Evolutionary conservation across 768 basidiomycete genomes (phyloP).

Genomic region (Lentinula raphanica): DNA sequence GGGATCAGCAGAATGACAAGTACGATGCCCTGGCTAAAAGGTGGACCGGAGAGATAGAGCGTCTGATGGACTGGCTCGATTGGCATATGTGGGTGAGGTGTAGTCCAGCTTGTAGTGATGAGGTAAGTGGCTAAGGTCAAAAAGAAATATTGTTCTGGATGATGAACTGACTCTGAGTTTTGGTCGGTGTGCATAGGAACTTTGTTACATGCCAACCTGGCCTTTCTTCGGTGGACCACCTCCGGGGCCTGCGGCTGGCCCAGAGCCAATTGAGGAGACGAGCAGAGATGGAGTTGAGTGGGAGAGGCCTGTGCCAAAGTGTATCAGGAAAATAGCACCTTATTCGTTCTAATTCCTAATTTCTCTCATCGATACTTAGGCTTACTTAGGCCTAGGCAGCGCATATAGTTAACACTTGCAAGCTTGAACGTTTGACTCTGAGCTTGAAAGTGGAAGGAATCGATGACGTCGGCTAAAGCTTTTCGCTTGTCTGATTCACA

Average conservation of each 20-base stretch:
- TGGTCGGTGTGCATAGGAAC: slow-evolving; percentile 23
- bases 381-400: too few species aligned
- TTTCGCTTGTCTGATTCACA: not conserved
- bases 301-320: slow-evolving; percentile 21
- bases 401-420: too few species aligned
- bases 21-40: not conserved
- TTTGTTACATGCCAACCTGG: slow-evolving; percentile 41
- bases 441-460: too few species aligned
- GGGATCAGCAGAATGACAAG: not conserved
- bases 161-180: not conserved
- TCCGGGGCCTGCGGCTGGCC: not conserved
- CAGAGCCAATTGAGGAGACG: not conserved
- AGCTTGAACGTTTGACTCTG: too few species aligned
- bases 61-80: slow-evolving; percentile 45
- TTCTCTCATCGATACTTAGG: too few species aligned
- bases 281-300: slow-evolving; percentile 12
- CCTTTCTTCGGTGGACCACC: slow-evolving; percentile 25
- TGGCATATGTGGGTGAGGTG: slow-evolving; percentile 50
- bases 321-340: slow-evolving; percentile 23
- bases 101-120: slow-evolving; percentile 36
- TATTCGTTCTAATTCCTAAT: slow-evolving; percentile 6
- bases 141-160: too few species aligned
- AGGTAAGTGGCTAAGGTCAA: too few species aligned
- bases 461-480: not conserved
- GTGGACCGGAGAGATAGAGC: slow-evolving; percentile 31